phyloP scores from a whole-genome alignment of 176 grass and related monocot genomes.

The Oryza longistaminata region DNA sequence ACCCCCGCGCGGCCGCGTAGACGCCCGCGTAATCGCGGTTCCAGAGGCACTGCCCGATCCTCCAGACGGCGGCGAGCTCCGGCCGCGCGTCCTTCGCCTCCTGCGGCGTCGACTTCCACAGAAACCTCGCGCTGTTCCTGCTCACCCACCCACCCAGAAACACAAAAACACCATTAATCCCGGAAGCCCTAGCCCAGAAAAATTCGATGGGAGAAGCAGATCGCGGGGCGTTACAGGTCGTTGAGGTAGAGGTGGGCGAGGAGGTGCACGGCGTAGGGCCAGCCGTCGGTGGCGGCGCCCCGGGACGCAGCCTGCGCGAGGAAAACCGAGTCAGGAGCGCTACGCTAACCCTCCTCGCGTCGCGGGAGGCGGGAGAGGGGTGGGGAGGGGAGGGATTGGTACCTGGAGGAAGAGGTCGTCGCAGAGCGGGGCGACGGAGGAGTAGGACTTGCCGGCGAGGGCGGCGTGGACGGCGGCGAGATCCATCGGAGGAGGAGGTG shows the following conservation, averaged over 20 bases:
- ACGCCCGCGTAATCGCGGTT: slow-evolving; percentile 77
- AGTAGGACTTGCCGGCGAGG: slow-evolving; percentile 57
- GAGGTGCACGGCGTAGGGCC: slow-evolving; percentile 91
- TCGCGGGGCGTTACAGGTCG: slow-evolving; percentile 55
- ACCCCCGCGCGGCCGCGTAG: slow-evolving; percentile 51
- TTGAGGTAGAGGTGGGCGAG: slow-evolving; percentile 72
- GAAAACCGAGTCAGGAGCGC: neutral
- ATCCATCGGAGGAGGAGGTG: slow-evolving; percentile 57
- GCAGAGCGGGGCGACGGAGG: slow-evolving; percentile 54
- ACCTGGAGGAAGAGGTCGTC: slow-evolving; percentile 76
- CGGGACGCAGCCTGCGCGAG: slow-evolving; percentile 55
- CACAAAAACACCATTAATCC: neutral
- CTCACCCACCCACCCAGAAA: slow-evolving; percentile 2
- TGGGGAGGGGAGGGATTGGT: neutral
- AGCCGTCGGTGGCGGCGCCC: slow-evolving; percentile 62
- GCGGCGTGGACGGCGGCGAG: slow-evolving; percentile 58
- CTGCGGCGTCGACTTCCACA: slow-evolving; percentile 84
- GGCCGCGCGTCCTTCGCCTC: slow-evolving; percentile 71
- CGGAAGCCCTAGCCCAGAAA: slow-evolving; percentile 14
- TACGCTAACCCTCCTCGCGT: neutral
- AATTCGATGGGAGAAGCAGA: neutral
- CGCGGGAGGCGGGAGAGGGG: neutral
- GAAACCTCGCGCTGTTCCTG: slow-evolving; percentile 82
- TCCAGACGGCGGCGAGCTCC: slow-evolving; percentile 75
- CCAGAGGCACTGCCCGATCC: slow-evolving; percentile 84